Base-by-base conservation (phyloP, 2,329 filamentous ascomycete genomes). In the Sclerotinia subarctica region DNA sequence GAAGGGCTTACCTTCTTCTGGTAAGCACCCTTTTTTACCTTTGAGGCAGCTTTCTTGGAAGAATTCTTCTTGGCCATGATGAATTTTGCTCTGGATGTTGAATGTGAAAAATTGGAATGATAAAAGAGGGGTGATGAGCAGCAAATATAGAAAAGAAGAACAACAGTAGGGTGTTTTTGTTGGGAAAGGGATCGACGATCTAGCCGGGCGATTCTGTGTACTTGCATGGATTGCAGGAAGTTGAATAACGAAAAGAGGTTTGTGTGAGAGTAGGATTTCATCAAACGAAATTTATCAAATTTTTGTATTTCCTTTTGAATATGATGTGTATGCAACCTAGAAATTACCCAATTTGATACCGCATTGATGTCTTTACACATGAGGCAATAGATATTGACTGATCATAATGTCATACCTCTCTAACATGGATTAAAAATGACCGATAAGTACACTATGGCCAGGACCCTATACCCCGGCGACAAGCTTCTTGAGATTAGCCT, bases 361-460 rank as follows among this genome's bases (percentile, higher is more conserved):
- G 2, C 8, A 21, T 10, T 4, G 3, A 13, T n/a, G 13, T 35
- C 4, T 2, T n/a, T n/a, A 13, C 1, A 32, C 0, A 2, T 4
- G 17, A 35, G 19, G 3, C 3, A 3, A n/a, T 5, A 35, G 4
- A 35, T 10, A 1, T 47, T 1, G 19, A 2, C 19, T 3, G 8
- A 10, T 4, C 6, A 7, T 13, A 54, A 5, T 2, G 13, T 21
- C 3, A 7, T 11, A 6, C 13, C 1, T 1, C 5, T 3, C 11
- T 15, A 56, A 17, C 3, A 26, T 26, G n/a, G 29, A 52, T 15
- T 5, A 38, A 38, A 8, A 32, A 6, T 38, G 10, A 11, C 8
- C 2, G 1, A 13, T 38, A 38, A 21, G 0, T 10, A 5, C 3
- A n/a, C 5, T 0, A 17, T 0, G 10, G 26, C 7, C 1, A 53